A percentile compares a stretch with the other conserved stretches of the same genome.
These are phyloP conservation scores for Paecilomyces formosus DNA, from an alignment of 2,329 filamentous ascomycete species.

Conservation along the genomic window DNA sequence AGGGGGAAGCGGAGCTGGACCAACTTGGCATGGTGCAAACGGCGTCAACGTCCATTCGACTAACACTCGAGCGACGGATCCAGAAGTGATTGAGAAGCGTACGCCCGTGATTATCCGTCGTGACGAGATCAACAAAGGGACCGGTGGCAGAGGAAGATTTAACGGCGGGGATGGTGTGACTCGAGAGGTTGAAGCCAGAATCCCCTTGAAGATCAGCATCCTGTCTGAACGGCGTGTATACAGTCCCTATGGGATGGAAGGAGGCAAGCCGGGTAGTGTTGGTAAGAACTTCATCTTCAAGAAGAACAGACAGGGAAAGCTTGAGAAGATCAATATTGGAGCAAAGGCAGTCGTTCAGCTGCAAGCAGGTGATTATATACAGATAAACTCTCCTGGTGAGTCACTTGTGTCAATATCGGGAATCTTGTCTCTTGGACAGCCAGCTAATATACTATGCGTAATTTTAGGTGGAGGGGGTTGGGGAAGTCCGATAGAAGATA, in stretches of 20 bases:
- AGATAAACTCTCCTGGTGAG: slow-evolving; percentile 6
- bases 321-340: slow-evolving; percentile 7
- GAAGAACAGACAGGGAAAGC: slow-evolving; percentile 2
- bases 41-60: slow-evolving; percentile 75
- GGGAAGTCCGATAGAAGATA: slow-evolving; percentile 2
- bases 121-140: slow-evolving; percentile 56
- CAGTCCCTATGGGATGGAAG: slow-evolving; percentile 69
- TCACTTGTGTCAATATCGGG: neutral
- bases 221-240: slow-evolving; percentile 66
- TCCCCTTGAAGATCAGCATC: slow-evolving; percentile 67
- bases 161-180: slow-evolving; percentile 64
- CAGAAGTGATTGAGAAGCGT: slow-evolving; percentile 65
- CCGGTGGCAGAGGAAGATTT: slow-evolving; percentile 57
- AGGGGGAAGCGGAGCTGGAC: slow-evolving; percentile 63
- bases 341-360: slow-evolving; percentile 4
- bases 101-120: slow-evolving; percentile 64
- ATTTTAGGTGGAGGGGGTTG: slow-evolving; percentile 5
- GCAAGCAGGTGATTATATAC: slow-evolving; percentile 5
- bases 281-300: slow-evolving; percentile 6
- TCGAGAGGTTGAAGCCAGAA: slow-evolving; percentile 69
- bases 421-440: neutral
- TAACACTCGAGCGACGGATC: slow-evolving; percentile 70
- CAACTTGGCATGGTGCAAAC: slow-evolving; percentile 61
- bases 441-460: slow-evolving; percentile 1
- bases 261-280: slow-evolving; percentile 47